phyloP scores from a whole-genome alignment of 257 asterid species.

The Eustoma russellianum region DNA sequence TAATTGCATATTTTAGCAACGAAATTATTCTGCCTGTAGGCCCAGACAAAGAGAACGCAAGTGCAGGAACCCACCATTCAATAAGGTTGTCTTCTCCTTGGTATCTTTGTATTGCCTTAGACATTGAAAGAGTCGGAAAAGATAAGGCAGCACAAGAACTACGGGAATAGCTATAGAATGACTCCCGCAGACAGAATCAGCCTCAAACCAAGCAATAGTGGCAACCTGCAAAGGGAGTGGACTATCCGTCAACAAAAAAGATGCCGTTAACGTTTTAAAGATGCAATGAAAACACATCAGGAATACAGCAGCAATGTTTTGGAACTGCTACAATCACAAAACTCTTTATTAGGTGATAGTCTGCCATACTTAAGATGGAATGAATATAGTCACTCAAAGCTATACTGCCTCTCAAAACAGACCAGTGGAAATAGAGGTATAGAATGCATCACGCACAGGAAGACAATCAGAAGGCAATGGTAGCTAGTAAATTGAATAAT shows the following conservation, averaged over 20 bases:
- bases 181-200: constrained; percentile 98
- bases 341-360: too few species aligned
- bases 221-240: constrained; percentile 66
- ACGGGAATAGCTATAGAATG: constrained; percentile 87
- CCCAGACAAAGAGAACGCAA: constrained; percentile 7
- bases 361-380: too few species aligned
- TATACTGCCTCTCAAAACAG: too few species aligned
- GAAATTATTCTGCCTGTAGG: not conserved
- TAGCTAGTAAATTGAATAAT: too few species aligned
- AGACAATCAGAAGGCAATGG: too few species aligned
- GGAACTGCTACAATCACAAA: too few species aligned
- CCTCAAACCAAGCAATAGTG: constrained; percentile 99
- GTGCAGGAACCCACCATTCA: constrained; percentile 56
- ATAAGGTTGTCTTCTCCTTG: constrained; percentile 65
- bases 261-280: constrained; percentile 3
- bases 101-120: constrained; percentile 95
- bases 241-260: constrained; percentile 17
- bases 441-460: too few species aligned
- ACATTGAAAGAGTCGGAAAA: constrained; percentile 93
- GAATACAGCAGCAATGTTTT: too few species aligned
- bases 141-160: constrained; percentile 86
- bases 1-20: too few species aligned
- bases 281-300: too few species aligned
- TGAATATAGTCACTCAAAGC: too few species aligned
- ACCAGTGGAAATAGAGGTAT: too few species aligned